Percentiles rank a stretch among this genome's conserved stretches.
Evolutionary conservation across 768 basidiomycete species (phyloP).

Genomic region (Pleurotus citrinopileatus): DNA sequence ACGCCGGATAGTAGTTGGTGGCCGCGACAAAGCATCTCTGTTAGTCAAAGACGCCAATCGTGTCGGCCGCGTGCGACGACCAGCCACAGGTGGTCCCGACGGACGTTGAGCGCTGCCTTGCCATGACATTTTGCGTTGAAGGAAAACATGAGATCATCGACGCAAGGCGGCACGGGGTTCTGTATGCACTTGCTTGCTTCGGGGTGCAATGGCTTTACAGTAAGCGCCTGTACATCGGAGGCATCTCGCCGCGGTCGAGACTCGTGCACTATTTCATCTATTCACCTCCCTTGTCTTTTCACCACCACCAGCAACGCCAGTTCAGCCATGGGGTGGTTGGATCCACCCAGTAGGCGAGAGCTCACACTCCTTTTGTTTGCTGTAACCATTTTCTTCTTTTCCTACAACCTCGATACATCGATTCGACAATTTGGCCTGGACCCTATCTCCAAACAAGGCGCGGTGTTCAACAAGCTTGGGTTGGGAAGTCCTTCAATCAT

Average conservation of each 20-base stretch:
- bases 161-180: background rate
- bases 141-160: background rate
- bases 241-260: too few relatives aligned
- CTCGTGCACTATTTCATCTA: too few relatives aligned
- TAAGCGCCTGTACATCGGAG: too few relatives aligned
- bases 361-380: constrained; percentile 65
- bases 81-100: background rate
- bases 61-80: background rate
- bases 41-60: background rate
- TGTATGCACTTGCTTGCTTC: background rate
- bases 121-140: background rate
- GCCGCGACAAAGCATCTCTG: constrained; percentile 4
- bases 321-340: constrained; percentile 52
- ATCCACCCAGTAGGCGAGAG: constrained; percentile 73
- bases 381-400: constrained; percentile 61
- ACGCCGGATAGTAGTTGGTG: constrained; percentile 22
- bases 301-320: background rate
- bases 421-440: constrained; percentile 50
- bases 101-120: constrained; percentile 1
- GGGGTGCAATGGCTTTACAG: too few relatives aligned
- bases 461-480: constrained; percentile 36
- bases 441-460: constrained; percentile 32
- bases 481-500: constrained; percentile 34
- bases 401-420: constrained; percentile 72
- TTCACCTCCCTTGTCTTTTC: background rate